A percentile compares a stretch with the other conserved stretches of the same genome.
These are phyloP conservation scores for Alternaria atra DNA, from an alignment of 2,329 filamentous ascomycete genomes.

Conservation along the genomic window DNA sequence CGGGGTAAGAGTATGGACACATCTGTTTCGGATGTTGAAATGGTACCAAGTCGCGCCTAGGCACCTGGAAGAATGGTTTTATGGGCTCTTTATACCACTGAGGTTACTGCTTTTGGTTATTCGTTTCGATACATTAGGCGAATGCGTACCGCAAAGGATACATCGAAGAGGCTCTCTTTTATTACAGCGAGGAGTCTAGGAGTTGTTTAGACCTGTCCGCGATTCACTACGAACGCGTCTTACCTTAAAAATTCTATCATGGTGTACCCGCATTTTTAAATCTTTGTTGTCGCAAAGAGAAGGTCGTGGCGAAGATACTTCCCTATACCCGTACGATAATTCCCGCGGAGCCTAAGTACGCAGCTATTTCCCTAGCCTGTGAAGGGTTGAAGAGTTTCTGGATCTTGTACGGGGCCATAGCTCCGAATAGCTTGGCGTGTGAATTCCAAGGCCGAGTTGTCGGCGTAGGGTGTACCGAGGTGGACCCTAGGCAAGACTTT, in stretches of 20 bases:
- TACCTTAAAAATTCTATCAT: neutral
- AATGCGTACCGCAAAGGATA: neutral
- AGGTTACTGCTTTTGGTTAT: neutral
- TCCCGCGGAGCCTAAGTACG: neutral
- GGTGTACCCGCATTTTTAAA: neutral
- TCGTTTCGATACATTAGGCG: neutral
- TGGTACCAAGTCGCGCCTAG: conserved; percentile 13
- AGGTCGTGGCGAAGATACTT: neutral
- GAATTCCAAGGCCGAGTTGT: neutral
- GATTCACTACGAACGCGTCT: neutral
- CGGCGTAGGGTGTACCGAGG: neutral
- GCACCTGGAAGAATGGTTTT: neutral
- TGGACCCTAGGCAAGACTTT: neutral
- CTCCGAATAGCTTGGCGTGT: neutral
- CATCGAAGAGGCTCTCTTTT: neutral
- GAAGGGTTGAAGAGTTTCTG: neutral
- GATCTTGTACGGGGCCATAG: neutral
- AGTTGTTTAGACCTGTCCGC: neutral
- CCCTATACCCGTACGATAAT: neutral
- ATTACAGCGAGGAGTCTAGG: neutral
- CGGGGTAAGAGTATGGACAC: conserved; percentile 31
- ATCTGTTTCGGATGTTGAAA: conserved; percentile 26
- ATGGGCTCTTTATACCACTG: neutral
- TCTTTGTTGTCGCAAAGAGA: neutral
- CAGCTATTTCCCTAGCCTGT: neutral